Conservation (phyloP, 2,329 filamentous ascomycete species). For the Paraphoma sp. region DNA sequence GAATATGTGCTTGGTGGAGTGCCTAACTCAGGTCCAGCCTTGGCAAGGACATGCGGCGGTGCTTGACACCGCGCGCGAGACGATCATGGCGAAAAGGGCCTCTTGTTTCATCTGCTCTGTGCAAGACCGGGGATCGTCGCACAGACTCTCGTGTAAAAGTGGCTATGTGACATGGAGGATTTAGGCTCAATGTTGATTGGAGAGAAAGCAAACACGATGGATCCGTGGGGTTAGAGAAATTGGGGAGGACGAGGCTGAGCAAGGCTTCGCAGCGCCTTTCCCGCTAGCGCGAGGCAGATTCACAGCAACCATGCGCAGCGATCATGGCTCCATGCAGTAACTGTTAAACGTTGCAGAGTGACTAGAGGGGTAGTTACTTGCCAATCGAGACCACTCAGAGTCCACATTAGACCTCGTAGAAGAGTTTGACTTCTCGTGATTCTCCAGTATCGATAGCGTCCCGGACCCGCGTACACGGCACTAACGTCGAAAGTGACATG, state of each 20-base stretch:
- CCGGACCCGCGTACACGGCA: neutral
- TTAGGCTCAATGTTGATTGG: neutral
- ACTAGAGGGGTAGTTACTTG: neutral
- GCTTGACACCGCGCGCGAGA: neutral
- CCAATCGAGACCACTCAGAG: neutral
- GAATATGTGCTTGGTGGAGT: neutral
- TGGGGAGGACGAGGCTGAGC: conserved; percentile 5
- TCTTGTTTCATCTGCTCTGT: neutral
- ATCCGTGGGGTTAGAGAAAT: neutral
- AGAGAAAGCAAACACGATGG: neutral
- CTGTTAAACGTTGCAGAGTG: neutral
- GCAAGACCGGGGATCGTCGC: neutral
- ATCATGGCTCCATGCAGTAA: neutral
- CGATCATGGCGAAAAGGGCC: neutral
- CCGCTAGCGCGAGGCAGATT: neutral
- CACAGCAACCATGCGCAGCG: neutral
- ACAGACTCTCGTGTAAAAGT: neutral
- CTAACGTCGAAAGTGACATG: neutral
- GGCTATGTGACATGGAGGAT: neutral
- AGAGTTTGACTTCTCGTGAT: too few relatives aligned
- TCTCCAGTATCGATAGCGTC: neutral
- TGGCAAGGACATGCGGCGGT: neutral
- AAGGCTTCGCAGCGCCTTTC: neutral
- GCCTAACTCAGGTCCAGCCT: neutral
- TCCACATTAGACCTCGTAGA: too few relatives aligned